Conservation (phyloP, 1,284 basidiomycete species). For the Nidula niveotomentosa region DNA sequence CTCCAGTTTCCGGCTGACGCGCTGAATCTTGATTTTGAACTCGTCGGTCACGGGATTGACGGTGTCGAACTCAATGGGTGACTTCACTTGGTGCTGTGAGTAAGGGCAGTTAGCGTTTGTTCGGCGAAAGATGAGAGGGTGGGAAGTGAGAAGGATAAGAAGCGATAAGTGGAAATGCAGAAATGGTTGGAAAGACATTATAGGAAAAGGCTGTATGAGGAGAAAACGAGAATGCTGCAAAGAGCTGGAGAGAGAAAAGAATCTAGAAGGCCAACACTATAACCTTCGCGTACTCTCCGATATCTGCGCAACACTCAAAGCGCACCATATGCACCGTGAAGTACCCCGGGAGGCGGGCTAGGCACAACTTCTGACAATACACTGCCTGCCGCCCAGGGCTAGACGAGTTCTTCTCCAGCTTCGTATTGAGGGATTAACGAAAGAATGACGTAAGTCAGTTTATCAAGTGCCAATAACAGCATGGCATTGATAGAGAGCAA, state of each 20-base stretch:
- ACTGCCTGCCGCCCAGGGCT: constrained; percentile 78
- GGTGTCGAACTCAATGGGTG: constrained; percentile 86
- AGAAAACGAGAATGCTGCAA: not conserved
- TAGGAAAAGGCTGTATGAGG: too few species aligned
- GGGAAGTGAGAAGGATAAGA: too few species aligned
- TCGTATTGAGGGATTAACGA: constrained; percentile 84
- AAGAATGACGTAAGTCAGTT: too few species aligned
- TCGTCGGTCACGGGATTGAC: constrained; percentile 83
- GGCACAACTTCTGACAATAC: constrained; percentile 83
- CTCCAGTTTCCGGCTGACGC: constrained; percentile 73
- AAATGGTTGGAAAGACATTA: too few species aligned
- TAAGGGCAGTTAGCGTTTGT: too few species aligned
- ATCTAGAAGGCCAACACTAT: constrained; percentile 49
- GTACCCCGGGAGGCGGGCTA: constrained; percentile 85
- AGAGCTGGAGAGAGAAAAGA: not conserved
- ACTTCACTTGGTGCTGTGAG: constrained; percentile 95
- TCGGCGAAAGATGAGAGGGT: too few species aligned
- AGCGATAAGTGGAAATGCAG: too few species aligned
- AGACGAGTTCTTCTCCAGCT: constrained; percentile 85
- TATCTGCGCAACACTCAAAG: constrained; percentile 94
- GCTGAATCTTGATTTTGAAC: constrained; percentile 69
- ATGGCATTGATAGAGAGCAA: too few species aligned
- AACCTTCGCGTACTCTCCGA: constrained; percentile 90
- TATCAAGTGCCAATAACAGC: too few species aligned
- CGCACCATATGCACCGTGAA: constrained; percentile 93